These are phyloP conservation scores for Volvariella volvacea DNA, from an alignment of 1,284 basidiomycete genomes.

Conservation along the genomic window DNA sequence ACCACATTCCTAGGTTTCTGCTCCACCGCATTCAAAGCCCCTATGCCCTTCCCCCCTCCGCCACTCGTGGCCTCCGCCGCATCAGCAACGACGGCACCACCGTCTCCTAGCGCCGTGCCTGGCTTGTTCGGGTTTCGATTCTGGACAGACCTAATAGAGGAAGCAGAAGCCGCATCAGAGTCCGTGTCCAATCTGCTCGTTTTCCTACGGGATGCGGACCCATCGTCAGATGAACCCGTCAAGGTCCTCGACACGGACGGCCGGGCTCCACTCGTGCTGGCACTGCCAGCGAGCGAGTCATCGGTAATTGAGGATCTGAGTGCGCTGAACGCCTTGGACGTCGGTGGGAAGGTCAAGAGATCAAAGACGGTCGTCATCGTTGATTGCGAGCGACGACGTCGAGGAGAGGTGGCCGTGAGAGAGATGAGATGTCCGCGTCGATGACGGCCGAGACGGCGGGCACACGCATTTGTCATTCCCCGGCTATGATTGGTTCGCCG, in stretches of 20 bases:
- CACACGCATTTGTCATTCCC: no score
- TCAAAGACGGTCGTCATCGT: slow-evolving; percentile 27
- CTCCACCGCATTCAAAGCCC: no score
- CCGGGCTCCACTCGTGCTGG: neutral
- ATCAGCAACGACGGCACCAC: no score
- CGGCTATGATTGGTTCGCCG: no score
- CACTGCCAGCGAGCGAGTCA: slow-evolving; percentile 9
- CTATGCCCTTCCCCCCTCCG: no score
- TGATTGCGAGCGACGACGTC: neutral
- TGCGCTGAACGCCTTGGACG: slow-evolving; percentile 45
- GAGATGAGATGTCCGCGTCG: no score
- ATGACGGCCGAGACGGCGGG: no score
- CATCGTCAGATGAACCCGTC: slow-evolving; percentile 25
- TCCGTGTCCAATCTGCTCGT: slow-evolving; percentile 54
- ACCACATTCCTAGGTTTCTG: no score
- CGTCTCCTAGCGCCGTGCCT: no score
- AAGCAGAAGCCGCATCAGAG: slow-evolving; percentile 58
- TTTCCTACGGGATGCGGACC: slow-evolving; percentile 56
- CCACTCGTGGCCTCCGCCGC: no score
- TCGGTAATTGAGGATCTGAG: slow-evolving; percentile 24
- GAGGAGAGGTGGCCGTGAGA: no score
- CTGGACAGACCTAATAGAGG: slow-evolving; percentile 11
- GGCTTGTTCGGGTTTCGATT: no score
- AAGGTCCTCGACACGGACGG: neutral
- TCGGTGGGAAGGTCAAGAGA: slow-evolving; percentile 45